Base-by-base conservation (phyloP, 352 stramenopile genomes). In the Globisporangium radiosum region DNA sequence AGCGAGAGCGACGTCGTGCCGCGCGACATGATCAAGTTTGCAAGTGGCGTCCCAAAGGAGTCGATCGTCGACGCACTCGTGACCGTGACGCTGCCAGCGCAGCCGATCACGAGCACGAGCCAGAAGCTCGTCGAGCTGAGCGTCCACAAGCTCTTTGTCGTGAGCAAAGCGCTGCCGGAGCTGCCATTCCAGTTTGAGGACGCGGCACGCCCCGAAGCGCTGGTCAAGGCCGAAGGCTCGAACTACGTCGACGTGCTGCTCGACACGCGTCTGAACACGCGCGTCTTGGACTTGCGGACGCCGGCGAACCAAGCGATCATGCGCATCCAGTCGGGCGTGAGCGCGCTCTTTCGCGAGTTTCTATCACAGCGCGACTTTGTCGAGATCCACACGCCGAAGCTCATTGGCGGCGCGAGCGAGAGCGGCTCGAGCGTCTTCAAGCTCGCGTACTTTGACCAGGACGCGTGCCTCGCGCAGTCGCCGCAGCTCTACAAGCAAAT, bases 401-500 rank as follows among this genome's bases (percentile, higher is more conserved):
- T 99, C 17, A 90, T 99, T 59, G 96, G 87, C 25, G 97, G 97
- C 52, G 93, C 97, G 9, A 98, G 85, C 33, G 97, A 99, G 73
- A 97, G 97, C 64, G 97, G 97, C 44, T 85, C 96, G 9, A 97
- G 98, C 70, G 97, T 98, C 53, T 99, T 99, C 71, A 99, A 82
- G 57, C 82, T 99, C 43, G 86, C 98, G 71, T 99, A 99, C 78
- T 99, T 99, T 76, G 97, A 97, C 65, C 79, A 98, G 69, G 75
- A 93, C 47, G 97, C 96, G 19, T 99, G 96, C 70, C 77, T 99
- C 36, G 97, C 96, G 54, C 92, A 98, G 76, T 96, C 87, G 62
- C 97, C 97, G 42, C 97, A 99, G 78, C 86, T 99, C 14, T 98
- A 99, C 86, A 99, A 99, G 81, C 97, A 99, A 70, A 99, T 99